These are phyloP conservation scores for Linderniella brevidens DNA, from an alignment of 257 asterid genomes.

Conservation along the genomic window DNA sequence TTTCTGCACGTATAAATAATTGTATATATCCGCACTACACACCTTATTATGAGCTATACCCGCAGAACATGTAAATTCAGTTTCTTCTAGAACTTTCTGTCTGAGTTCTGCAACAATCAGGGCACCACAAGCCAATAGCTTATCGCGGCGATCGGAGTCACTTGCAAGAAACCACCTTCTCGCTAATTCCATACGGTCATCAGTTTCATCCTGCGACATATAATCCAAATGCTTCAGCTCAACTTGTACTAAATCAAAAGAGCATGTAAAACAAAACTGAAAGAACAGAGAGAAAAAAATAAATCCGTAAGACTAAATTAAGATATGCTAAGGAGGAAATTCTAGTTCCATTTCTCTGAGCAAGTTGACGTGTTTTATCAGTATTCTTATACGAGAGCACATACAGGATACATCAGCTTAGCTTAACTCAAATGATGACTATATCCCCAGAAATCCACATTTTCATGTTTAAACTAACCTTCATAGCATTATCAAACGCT, in stretches of 20 bases:
- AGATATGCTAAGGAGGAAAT: too few species aligned
- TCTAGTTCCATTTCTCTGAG: too few species aligned
- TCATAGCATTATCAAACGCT: too few species aligned
- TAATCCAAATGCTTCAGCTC: slow-evolving; percentile 5
- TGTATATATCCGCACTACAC: not conserved
- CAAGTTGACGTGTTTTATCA: too few species aligned
- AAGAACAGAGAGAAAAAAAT: not conserved
- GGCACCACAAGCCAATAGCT: slow-evolving; percentile 84
- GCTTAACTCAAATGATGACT: too few species aligned
- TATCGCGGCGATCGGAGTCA: slow-evolving; percentile 54
- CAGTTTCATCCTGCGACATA: slow-evolving; percentile 33
- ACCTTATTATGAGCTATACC: slow-evolving; percentile 98
- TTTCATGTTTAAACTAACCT: too few species aligned
- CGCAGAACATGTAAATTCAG: slow-evolving; percentile 88
- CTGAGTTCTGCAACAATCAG: slow-evolving; percentile 78
- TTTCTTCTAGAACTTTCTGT: slow-evolving; percentile 61
- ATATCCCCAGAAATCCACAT: too few species aligned
- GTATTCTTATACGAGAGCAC: too few species aligned
- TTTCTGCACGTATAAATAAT: not conserved
- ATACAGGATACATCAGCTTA: too few species aligned
- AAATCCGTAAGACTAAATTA: too few species aligned
- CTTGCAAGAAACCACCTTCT: slow-evolving; percentile 43
- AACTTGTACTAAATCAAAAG: slow-evolving; percentile 6
- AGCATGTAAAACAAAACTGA: slow-evolving; percentile 3
- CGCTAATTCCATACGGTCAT: slow-evolving; percentile 24